These are phyloP conservation scores for Candida taoyuanica DNA, from an alignment of 805 yeast genomes.

Conservation along the genomic window DNA sequence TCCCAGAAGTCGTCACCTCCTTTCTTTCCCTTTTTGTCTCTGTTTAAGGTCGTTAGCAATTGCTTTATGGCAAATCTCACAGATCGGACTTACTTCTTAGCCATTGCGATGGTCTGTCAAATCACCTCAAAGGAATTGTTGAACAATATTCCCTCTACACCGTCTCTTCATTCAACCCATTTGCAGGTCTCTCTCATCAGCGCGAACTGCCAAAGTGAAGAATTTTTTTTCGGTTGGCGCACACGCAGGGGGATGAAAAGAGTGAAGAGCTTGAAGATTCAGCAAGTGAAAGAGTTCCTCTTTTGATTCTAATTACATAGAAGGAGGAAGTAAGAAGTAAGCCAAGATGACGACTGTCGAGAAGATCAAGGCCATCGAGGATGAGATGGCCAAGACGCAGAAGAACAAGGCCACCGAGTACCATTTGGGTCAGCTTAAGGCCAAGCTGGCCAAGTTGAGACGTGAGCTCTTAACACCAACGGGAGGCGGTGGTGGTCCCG, in stretches of 20 bases:
- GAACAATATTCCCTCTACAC: no score
- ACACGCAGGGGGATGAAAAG: neutral
- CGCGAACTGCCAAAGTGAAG: conserved; percentile 3
- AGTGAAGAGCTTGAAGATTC: neutral
- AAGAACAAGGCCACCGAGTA: conserved; percentile 97
- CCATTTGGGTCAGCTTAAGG: conserved; percentile 96
- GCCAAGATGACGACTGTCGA: conserved; percentile 25
- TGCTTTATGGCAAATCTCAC: neutral
- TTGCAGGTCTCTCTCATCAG: neutral
- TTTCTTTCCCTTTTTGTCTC: conserved; percentile 58
- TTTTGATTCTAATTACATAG: no score
- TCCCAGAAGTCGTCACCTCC: conserved; percentile 84
- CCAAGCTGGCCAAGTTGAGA: conserved; percentile 91
- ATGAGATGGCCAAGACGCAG: conserved; percentile 97
- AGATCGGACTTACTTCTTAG: conserved; percentile 16
- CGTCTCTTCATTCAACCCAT: neutral
- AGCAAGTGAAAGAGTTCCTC: no score
- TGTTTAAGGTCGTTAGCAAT: conserved; percentile 21
- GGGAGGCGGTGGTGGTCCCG: conserved; percentile 85
- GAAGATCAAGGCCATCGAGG: conserved; percentile 64
- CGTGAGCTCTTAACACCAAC: conserved; percentile 79
- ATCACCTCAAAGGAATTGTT: no score
- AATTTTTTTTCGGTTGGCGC: conserved; percentile 13
- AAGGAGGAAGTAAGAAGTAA: neutral
- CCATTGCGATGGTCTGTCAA: conserved; percentile 9